Conservation (phyloP, 345 rosid species). For the Microcos paniculata region DNA sequence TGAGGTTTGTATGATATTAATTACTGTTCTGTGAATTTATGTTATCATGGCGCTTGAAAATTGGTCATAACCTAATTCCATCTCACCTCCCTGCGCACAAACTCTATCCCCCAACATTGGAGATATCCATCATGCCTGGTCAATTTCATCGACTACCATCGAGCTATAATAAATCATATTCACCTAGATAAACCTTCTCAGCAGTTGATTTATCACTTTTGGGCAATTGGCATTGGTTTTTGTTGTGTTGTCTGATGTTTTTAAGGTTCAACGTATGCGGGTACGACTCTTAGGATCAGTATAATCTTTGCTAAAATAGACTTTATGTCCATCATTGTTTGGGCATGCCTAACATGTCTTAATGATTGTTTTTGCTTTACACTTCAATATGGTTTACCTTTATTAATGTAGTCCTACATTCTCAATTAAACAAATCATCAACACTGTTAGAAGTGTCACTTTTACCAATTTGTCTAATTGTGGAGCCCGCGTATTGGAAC, state of each 20-base stretch:
- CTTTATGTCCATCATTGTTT: conserved; percentile 39
- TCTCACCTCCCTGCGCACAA: background rate
- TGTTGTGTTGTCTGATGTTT: conserved; percentile 4
- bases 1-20: conserved; percentile 60
- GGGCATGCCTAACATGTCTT: conserved; percentile 50
- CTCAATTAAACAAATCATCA: conserved; percentile 30
- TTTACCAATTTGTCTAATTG: conserved; percentile 24
- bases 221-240: background rate
- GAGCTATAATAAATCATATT: background rate
- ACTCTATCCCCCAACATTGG: background rate
- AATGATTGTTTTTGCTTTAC: conserved; percentile 42
- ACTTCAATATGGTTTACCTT: conserved; percentile 31
- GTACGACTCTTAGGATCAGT: conserved; percentile 22
- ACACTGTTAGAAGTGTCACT: conserved; percentile 17
- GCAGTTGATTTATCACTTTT: background rate
- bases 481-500: conserved; percentile 40
- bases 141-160: background rate
- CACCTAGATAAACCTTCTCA: conserved; percentile 13
- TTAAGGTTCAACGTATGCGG: conserved; percentile 30
- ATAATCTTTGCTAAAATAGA: conserved; percentile 33
- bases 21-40: background rate
- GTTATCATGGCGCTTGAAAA: background rate
- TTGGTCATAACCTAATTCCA: background rate
- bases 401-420: conserved; percentile 26
- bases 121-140: background rate